phyloP scores from a whole-genome alignment of 768 basidiomycete genomes.

The Antrodiella citrinella region DNA sequence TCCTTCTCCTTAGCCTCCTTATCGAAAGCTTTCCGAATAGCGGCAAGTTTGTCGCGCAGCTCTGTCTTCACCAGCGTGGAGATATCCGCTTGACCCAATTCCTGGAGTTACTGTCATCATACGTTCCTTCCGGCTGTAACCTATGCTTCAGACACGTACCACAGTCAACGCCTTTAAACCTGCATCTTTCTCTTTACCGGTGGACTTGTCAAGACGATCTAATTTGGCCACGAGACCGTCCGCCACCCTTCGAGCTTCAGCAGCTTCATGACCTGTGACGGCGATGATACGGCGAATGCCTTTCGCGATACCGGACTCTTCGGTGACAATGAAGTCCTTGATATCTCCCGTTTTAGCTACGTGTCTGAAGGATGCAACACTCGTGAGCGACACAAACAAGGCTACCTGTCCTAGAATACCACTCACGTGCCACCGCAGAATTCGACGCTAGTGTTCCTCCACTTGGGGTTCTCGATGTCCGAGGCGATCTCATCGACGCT shows the following conservation, averaged over 20 bases:
- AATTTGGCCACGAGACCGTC: slow-evolving; percentile 55
- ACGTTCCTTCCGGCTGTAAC: not conserved
- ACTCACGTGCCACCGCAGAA: slow-evolving; percentile 97
- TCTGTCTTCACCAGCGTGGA: slow-evolving; percentile 77
- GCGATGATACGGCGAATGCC: slow-evolving; percentile 93
- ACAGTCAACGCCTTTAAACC: slow-evolving; percentile 74
- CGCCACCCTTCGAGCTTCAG: slow-evolving; percentile 67
- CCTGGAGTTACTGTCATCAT: slow-evolving; percentile 41
- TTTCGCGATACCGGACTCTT: slow-evolving; percentile 97
- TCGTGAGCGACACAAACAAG: not conserved
- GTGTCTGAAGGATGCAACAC: slow-evolving; percentile 52
- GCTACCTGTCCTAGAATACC: not conserved
- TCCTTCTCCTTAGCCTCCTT: slow-evolving; percentile 82
- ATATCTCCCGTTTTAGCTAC: slow-evolving; percentile 96
- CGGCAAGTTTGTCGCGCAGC: slow-evolving; percentile 64
- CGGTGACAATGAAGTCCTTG: slow-evolving; percentile 90
- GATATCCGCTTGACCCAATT: slow-evolving; percentile 83
- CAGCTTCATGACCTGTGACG: slow-evolving; percentile 90
- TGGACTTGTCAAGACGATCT: slow-evolving; percentile 47
- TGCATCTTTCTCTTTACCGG: slow-evolving; percentile 79
- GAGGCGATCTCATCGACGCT: slow-evolving; percentile 78
- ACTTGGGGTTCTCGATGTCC: slow-evolving; percentile 84
- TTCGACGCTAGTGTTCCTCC: slow-evolving; percentile 88
- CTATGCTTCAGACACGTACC: slow-evolving; percentile 46
- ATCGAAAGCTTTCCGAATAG: slow-evolving; percentile 74